A percentile compares a stretch with the other conserved stretches of the same genome.
Evolutionary conservation across 2,329 filamentous ascomycete genomes (phyloP).

Genomic region (Davidsoniella neocaledoniae): DNA sequence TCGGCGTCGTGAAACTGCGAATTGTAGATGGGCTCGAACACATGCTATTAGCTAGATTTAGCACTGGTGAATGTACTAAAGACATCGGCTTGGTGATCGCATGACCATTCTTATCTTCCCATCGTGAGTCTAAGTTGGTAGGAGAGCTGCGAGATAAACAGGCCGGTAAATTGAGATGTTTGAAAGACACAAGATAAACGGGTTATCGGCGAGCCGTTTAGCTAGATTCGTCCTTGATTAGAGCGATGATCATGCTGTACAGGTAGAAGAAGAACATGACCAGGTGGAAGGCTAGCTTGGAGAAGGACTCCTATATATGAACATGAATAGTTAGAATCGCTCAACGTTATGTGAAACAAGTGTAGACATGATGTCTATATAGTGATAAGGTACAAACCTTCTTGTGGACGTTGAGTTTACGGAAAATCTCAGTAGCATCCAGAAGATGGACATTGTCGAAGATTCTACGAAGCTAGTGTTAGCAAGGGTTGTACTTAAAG

Average conservation of each 20-base stretch:
- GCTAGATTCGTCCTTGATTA: constrained; percentile 87
- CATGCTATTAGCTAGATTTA: no score
- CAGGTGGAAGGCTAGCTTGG: constrained; percentile 96
- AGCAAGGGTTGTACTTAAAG: constrained; percentile 11
- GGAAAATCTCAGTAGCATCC: constrained; percentile 97
- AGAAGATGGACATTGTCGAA: constrained; percentile 92
- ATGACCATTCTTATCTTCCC: no score
- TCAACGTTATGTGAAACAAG: no score
- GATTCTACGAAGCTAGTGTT: constrained; percentile 43
- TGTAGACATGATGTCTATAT: no score
- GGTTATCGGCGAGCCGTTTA: constrained; percentile 28
- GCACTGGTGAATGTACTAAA: no score
- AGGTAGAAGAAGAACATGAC: constrained; percentile 99
- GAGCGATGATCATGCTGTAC: constrained; percentile 93
- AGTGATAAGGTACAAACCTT: constrained; percentile 42
- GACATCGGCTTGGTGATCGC: no score
- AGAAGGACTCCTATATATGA: constrained; percentile 69
- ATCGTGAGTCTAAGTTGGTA: no score
- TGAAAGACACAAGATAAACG: neutral
- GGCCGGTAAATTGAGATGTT: neutral
- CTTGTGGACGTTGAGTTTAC: constrained; percentile 97
- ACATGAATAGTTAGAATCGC: neutral
- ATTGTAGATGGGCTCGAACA: no score
- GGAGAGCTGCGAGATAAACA: no score
- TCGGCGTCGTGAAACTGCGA: no score